A percentile compares a stretch with the other conserved stretches of the same genome.
Evolutionary conservation across 1,284 basidiomycete species (phyloP).

Genomic region (Apiotrichum laibachii): DNA sequence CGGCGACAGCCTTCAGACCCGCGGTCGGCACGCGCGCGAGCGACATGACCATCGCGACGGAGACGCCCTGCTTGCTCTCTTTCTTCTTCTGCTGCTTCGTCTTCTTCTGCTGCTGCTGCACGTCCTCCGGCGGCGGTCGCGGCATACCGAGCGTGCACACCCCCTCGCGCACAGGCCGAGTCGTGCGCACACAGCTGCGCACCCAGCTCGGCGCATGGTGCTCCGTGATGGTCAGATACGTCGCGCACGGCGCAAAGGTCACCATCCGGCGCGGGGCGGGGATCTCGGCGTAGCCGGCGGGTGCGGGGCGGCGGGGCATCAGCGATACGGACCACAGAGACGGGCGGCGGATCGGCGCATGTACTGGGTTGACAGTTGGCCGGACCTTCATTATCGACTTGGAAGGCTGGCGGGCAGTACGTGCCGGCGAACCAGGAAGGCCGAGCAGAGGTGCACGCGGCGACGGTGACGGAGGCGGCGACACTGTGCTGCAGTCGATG

Average conservation of each 20-base stretch:
- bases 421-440: no score
- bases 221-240: slow-evolving; percentile 3
- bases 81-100: no score
- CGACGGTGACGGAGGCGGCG: no score
- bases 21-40: neutral
- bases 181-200: slow-evolving; percentile 1
- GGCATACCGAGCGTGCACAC: slow-evolving; percentile 4
- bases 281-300: neutral
- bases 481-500: no score
- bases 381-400: no score
- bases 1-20: neutral
- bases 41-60: neutral
- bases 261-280: neutral
- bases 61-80: no score
- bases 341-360: no score
- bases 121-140: neutral
- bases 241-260: neutral
- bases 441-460: no score
- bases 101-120: neutral
- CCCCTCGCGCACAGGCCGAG: neutral
- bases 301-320: neutral
- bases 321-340: no score
- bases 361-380: no score
- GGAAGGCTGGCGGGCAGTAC: no score
- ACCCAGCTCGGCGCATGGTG: slow-evolving; percentile 1